Conservation (phyloP, 2,329 filamentous ascomycete species). For the Sclerotinia glacialis region DNA sequence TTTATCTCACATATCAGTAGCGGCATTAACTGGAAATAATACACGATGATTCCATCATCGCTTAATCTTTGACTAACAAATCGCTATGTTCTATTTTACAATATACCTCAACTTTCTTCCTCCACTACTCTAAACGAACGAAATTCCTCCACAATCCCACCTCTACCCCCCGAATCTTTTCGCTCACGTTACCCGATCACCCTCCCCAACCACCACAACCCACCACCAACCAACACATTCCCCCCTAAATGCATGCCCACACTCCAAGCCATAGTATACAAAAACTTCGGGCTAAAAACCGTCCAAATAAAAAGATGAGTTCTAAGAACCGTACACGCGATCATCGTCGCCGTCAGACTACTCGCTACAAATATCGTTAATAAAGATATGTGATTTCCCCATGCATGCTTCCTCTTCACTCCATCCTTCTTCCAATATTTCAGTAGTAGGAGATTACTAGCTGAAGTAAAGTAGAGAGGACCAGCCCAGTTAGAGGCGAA, state of each 20-base stretch:
- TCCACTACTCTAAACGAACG: neutral
- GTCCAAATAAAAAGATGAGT: conserved; percentile 98
- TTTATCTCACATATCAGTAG: neutral
- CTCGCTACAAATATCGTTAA: conserved; percentile 69
- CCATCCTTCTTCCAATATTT: conserved; percentile 21
- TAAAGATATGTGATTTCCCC: conserved; percentile 55
- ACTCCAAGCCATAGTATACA: conserved; percentile 89
- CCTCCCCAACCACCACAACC: conserved; percentile 54
- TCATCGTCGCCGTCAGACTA: conserved; percentile 74
- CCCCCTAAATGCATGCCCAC: conserved; percentile 75
- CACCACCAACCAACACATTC: conserved; percentile 61
- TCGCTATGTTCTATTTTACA: neutral
- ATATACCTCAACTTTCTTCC: neutral
- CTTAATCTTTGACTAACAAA: neutral
- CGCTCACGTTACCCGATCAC: too few relatives aligned
- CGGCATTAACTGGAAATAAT: too few relatives aligned
- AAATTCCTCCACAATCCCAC: neutral
- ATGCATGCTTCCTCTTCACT: conserved; percentile 22
- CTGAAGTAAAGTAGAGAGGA: conserved; percentile 80
- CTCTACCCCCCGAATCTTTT: too few relatives aligned
- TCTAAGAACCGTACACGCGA: conserved; percentile 76
- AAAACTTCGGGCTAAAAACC: conserved; percentile 93
- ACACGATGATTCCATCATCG: neutral
- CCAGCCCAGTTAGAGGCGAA: conserved; percentile 91
- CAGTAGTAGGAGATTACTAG: conserved; percentile 59